Conservation (phyloP, 345 rosid species). For the Populus simonii region DNA sequence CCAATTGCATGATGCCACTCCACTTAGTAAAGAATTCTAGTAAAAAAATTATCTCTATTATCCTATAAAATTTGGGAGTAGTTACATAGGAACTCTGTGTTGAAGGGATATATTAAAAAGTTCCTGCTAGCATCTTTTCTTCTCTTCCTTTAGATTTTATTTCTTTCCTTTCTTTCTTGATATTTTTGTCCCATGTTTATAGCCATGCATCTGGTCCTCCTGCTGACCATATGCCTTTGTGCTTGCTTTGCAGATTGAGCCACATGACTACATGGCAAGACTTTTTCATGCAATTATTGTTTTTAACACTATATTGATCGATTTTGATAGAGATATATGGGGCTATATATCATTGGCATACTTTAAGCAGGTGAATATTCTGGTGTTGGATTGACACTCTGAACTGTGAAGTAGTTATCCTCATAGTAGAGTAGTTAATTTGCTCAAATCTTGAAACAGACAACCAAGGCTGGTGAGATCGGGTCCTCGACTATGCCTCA, state of each 20-base stretch:
- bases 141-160: background rate
- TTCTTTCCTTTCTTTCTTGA: background rate
- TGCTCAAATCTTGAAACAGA: conserved; percentile 44
- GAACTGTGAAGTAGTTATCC: background rate
- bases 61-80: background rate
- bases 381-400: background rate
- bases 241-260: conserved; percentile 59
- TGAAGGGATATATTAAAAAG: background rate
- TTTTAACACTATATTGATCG: conserved; percentile 64
- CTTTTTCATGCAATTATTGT: conserved; percentile 55
- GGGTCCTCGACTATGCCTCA: conserved; percentile 98
- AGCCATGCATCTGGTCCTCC: background rate
- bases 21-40: too few relatives aligned
- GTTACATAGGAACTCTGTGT: background rate
- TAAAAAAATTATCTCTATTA: too few relatives aligned
- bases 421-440: background rate
- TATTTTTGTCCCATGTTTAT: background rate
- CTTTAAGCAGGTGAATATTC: conserved; percentile 72
- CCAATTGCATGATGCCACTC: too few relatives aligned
- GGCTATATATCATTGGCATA: conserved; percentile 80
- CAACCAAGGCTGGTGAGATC: conserved; percentile 83
- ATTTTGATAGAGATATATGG: conserved; percentile 86
- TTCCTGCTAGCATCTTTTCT: background rate
- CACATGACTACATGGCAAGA: conserved; percentile 82
- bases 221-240: conserved; percentile 1